Evolutionary conservation across 495 filamentous ascomycete species (phyloP), one percentile per base, ranked within the genome.

Genomic region (Podospora pseudoanserina): DNA sequence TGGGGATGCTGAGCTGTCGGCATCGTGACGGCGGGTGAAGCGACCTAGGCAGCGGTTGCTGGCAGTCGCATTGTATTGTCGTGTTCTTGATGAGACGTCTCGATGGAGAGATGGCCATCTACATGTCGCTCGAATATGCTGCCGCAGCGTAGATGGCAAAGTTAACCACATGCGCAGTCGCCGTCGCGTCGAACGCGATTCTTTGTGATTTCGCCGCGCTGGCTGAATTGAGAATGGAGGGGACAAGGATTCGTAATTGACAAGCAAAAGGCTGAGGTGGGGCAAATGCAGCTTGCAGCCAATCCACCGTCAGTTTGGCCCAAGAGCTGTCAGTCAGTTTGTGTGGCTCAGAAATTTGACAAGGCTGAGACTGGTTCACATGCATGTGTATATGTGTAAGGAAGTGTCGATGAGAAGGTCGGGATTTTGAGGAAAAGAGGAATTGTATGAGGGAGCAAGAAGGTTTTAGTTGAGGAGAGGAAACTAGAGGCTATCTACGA

Each of bases 1-100:
- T 85, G 85, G 16, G 87, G 89, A 67, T 90, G 88, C 57, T 88
- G 79, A 60, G 86, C 80, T 11, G 87, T 82, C 58, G 91, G 89
- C 92, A 95, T 95, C 44, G 68, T 83, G 67, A 16, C 67, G 44
- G 59, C 63, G 54, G 49, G 27, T 44, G 60, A 34, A 18, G 57
- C 20, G 39, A 49, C 39, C 39, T 16, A 49, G 7, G 61, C 34
- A 65, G 19, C 55, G 61, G 57, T 49, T 13, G 27, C 30, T 27
- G 4, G 55, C 68, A 53, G 3, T 61, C 49, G 34, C 13, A 13
- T 49, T 49, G 34, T 49, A 13, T 49, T 49, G 39, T 44, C 32
- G 32, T 54, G 26, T 54, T 55, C 18, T 20, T 28, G 16, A 27
- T 28, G 56, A 4, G 4, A 63, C 30, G 39, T 49, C 0, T 11